These are phyloP conservation scores for Pseudonectria buxi DNA, from an alignment of 2,329 filamentous ascomycete genomes.

Conservation along the genomic window DNA sequence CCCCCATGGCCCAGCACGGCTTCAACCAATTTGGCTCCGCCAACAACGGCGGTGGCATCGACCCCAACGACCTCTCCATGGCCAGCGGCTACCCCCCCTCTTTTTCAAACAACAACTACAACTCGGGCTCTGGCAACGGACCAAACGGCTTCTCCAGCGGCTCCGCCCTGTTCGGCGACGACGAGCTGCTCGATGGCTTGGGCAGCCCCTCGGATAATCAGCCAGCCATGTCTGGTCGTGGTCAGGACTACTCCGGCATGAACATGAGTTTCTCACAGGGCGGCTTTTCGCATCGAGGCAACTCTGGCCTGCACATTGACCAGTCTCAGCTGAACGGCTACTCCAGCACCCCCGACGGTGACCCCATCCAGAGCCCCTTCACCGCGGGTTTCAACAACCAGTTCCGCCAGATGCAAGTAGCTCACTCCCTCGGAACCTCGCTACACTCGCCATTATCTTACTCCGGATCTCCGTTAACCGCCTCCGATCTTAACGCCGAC, in stretches of 20 bases:
- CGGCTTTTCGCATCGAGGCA: constrained; percentile 50
- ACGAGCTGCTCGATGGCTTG: constrained; percentile 76
- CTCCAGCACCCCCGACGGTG: constrained; percentile 85
- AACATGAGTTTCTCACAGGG: constrained; percentile 52
- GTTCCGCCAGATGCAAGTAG: constrained; percentile 62
- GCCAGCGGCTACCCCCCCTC: constrained; percentile 51
- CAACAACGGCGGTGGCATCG: constrained; percentile 56
- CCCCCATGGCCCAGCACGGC: constrained; percentile 47
- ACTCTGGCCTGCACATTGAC: constrained; percentile 53
- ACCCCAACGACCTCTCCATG: constrained; percentile 81
- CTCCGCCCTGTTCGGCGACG: constrained; percentile 75
- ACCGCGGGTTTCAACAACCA: constrained; percentile 73
- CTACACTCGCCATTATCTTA: constrained; percentile 35
- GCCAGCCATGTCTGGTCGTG: constrained; percentile 43
- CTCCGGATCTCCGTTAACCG: constrained; percentile 33
- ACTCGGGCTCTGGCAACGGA: constrained; percentile 51
- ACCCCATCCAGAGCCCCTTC: constrained; percentile 87
- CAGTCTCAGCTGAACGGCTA: constrained; percentile 69
- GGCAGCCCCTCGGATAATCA: constrained; percentile 48
- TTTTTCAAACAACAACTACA: constrained; percentile 49
- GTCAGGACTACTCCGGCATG: constrained; percentile 51
- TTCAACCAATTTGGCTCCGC: constrained; percentile 50
- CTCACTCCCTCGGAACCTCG: constrained; percentile 48
- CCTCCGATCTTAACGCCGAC: constrained; percentile 43
- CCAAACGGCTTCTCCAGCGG: constrained; percentile 69